Evolutionary conservation across 1,284 basidiomycete species (phyloP), one percentile per base, ranked within the genome.

Genomic region (Anthracocystis setariae): DNA sequence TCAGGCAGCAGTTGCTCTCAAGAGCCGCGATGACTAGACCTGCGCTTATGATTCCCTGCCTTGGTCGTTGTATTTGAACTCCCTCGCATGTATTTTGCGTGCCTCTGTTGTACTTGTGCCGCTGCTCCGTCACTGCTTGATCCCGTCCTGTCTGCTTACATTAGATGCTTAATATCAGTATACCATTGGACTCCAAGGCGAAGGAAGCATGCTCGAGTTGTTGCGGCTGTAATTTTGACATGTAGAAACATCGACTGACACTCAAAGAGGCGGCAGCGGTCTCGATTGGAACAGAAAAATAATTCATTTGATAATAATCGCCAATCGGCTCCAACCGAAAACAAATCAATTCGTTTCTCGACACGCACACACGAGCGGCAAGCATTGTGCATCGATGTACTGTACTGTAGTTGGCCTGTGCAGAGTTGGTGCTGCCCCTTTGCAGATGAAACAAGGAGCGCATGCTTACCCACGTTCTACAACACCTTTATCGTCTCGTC

Each of bases 1-100:
- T 24, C 65, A 73, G 45, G 71, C 71, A n/a, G 61, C 61, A 5
- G 71, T 73, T 8, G 55, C 64, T 17, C 70, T 68, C 56, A 73
- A 73, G 56, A 73, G 59, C 42, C 70, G 64, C 46, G 70, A 73
- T 50, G 70, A 73, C 39, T 73, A 29, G 40, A 32, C 40, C 21
- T 35, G 18, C 35, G 29, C 20, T 25, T 21, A 12, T 29, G 5
- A 12, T 29, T 29, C 7, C 29, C 5, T 29, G 7, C 29, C 23
- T 25, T 47, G 13, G 20, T 45, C 46, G 20, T 46, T 5, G 25
- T 9, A 1, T 24, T 33, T 25, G 23, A 5, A 33, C 29, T 48
- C 37, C 57, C 35, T 50, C 29, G 5, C 3, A n/a, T 15, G 9
- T 24, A 15, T 15, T 25, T 17, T 45, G 35, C 43, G 23, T 33